Percentiles rank a stretch among this genome's conserved stretches.
Conservation (phyloP, 163 green algal species). For the Chloroidium sp. region DNA sequence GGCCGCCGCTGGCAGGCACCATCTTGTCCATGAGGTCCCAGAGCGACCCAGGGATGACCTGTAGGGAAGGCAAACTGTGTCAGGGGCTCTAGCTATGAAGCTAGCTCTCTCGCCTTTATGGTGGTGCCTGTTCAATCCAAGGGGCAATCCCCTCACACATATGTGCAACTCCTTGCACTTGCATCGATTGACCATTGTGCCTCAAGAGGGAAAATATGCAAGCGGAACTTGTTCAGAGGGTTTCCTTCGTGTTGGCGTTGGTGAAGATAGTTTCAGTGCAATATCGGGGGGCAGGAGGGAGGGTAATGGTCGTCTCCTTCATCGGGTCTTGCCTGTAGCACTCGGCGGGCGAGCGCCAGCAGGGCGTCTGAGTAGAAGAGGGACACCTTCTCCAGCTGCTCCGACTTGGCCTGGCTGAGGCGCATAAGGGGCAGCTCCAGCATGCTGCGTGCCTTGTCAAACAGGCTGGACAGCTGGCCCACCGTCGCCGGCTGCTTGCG, state of each 20-base stretch:
- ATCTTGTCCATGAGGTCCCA: constrained; percentile 8
- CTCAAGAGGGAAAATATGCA: too few species aligned
- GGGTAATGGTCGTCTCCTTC: too few species aligned
- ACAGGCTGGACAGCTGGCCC: constrained; percentile 10
- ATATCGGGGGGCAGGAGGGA: too few species aligned
- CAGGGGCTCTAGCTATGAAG: not conserved
- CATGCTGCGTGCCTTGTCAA: constrained; percentile 6
- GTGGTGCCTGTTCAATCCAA: too few species aligned
- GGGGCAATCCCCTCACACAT: too few species aligned
- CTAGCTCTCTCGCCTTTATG: too few species aligned
- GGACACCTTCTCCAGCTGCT: not conserved
- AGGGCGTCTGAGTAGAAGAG: constrained; percentile 9
- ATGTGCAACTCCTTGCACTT: too few species aligned
- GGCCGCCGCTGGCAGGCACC: too few species aligned
- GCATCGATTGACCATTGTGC: too few species aligned
- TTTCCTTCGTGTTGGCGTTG: too few species aligned
- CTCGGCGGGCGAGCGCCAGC: constrained; percentile 6
- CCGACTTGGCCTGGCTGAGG: constrained; percentile 7
- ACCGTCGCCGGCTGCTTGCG: constrained; percentile 6
- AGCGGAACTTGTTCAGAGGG: too few species aligned
- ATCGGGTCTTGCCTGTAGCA: constrained; percentile 8
- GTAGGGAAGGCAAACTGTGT: not conserved
- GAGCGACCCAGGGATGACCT: constrained; percentile 11
- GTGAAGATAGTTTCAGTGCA: too few species aligned
- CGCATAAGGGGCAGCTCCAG: constrained; percentile 17